These are phyloP conservation scores for Ophiostoma australiae DNA, from an alignment of 2,329 filamentous ascomycete species.

Conservation along the genomic window DNA sequence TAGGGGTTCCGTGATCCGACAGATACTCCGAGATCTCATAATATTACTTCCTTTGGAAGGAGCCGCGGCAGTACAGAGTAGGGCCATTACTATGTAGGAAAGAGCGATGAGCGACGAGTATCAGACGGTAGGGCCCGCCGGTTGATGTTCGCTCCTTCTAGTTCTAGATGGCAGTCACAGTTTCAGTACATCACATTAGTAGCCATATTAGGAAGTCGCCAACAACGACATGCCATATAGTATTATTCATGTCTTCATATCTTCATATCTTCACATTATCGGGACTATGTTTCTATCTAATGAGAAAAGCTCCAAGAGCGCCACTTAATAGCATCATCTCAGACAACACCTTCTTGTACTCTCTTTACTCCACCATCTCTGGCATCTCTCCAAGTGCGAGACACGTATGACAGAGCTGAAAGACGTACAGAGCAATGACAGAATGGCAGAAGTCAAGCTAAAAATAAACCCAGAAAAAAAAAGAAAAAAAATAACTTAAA, in stretches of 20 bases:
- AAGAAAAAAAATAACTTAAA: too few relatives aligned
- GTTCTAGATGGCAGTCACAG: background rate
- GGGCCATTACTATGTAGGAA: background rate
- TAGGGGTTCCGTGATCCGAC: background rate
- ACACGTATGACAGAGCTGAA: background rate
- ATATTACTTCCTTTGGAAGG: background rate
- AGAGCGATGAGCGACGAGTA: background rate
- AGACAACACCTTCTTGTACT: background rate
- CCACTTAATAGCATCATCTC: background rate
- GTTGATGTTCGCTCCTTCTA: background rate
- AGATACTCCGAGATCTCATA: background rate
- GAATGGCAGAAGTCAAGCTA: background rate
- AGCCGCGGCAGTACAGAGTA: background rate
- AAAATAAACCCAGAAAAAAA: background rate
- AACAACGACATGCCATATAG: background rate
- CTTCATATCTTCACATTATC: background rate
- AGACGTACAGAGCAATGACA: background rate
- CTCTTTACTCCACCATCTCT: background rate
- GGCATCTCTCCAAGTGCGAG: background rate
- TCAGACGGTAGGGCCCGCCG: background rate
- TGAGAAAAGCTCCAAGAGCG: background rate
- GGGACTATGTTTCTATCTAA: background rate
- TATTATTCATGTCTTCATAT: too few relatives aligned
- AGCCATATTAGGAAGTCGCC: background rate
- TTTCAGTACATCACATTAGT: background rate